These are phyloP conservation scores for Metschnikowia similis DNA, from an alignment of 805 yeast species.

Conservation along the genomic window DNA sequence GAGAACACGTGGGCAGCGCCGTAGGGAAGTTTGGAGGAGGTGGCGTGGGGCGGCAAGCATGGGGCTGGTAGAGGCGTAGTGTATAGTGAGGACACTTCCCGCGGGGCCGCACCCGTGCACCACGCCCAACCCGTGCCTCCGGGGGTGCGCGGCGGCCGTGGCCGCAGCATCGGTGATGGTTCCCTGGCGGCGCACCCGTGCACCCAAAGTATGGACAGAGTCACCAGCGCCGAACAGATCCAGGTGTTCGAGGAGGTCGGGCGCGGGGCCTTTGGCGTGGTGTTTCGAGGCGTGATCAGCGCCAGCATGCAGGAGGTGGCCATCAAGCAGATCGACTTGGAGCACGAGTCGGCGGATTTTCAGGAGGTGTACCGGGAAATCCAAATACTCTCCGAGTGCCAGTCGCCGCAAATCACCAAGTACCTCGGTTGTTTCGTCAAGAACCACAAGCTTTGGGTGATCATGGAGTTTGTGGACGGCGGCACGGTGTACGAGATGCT, in stretches of 20 bases:
- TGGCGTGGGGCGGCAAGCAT: background rate
- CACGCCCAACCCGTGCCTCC: background rate
- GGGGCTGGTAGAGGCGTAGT: background rate
- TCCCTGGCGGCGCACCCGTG: background rate
- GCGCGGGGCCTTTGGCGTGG: conserved; percentile 76
- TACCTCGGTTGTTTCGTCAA: conserved; percentile 70
- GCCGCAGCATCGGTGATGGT: too few relatives aligned
- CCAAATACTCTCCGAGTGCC: conserved; percentile 62
- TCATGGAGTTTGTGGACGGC: conserved; percentile 78
- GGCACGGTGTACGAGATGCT: conserved; percentile 69
- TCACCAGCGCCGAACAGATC: conserved; percentile 34
- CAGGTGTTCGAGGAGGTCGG: conserved; percentile 57
- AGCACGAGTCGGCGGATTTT: conserved; percentile 58
- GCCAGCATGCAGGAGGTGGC: conserved; percentile 46
- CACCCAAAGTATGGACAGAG: conserved; percentile 10
- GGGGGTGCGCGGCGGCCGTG: too few relatives aligned
- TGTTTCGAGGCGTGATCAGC: conserved; percentile 57
- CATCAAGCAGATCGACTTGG: conserved; percentile 66
- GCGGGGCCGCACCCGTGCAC: background rate
- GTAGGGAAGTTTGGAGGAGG: background rate
- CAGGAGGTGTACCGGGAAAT: conserved; percentile 73
- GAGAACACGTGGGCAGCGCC: background rate
- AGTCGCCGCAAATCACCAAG: conserved; percentile 56
- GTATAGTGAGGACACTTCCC: too few relatives aligned
- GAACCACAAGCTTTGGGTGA: conserved; percentile 69